Evolutionary conservation across 2,329 filamentous ascomycete species (phyloP).

Genomic region (Ceratocystis colombiana): DNA sequence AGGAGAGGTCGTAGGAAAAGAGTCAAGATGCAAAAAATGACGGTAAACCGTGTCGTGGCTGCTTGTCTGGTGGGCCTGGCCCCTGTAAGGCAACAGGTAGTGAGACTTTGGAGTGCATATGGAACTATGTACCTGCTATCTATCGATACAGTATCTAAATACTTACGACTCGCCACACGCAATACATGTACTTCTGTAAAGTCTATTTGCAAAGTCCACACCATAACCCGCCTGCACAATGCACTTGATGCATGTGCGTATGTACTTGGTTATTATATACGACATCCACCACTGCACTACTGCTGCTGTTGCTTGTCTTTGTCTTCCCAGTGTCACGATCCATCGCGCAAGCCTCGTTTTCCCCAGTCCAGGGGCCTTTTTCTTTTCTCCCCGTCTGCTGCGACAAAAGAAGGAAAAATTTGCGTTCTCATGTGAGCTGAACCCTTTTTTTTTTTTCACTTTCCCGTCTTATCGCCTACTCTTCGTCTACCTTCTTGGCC

Average conservation of each 20-base stretch:
- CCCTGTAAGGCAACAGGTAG: not conserved
- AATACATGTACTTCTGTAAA: too few species aligned
- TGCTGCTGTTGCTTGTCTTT: not conserved
- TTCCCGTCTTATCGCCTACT: not conserved
- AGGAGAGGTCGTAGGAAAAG: not conserved
- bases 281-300: too few species aligned
- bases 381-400: not conserved
- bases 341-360: conserved; percentile 13
- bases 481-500: not conserved
- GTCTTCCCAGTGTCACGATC: not conserved
- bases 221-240: too few species aligned
- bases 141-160: not conserved
- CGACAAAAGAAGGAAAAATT: too few species aligned
- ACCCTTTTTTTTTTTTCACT: not conserved
- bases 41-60: too few species aligned
- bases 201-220: too few species aligned
- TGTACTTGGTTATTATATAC: too few species aligned
- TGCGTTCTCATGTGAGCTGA: not conserved
- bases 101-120: not conserved
- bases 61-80: too few species aligned
- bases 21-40: not conserved
- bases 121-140: not conserved
- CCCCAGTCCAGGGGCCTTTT: not conserved
- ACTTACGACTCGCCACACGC: conserved; percentile 2
- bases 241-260: too few species aligned